Evolutionary conservation across 805 yeast species (phyloP).

Genomic region (Candida nonsorbophila): DNA sequence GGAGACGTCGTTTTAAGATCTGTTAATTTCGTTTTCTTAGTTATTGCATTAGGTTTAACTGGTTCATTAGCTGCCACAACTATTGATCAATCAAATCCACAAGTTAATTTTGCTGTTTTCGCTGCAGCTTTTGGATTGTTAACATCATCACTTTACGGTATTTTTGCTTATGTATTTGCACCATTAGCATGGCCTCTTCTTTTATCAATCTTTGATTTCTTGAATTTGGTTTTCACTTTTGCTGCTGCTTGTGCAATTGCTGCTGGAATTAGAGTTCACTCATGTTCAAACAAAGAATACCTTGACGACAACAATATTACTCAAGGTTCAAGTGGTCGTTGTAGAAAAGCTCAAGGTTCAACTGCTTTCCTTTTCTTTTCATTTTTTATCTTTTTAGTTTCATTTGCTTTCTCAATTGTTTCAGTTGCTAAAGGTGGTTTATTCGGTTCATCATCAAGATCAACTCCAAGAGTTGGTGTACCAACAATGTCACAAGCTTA

Average conservation of each 20-base stretch:
- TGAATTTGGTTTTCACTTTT: conserved; percentile 87
- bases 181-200: conserved; percentile 85
- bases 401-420: conserved; percentile 55
- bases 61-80: conserved; percentile 79
- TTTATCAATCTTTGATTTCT: conserved; percentile 70
- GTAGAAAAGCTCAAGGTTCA: conserved; percentile 91
- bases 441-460: conserved; percentile 34
- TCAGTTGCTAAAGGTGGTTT: conserved; percentile 50
- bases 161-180: conserved; percentile 68
- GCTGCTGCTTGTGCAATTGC: conserved; percentile 95
- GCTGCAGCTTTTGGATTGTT: conserved; percentile 83
- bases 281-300: conserved; percentile 69
- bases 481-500: conserved; percentile 89
- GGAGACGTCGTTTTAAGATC: conserved; percentile 74
- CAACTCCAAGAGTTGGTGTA: conserved; percentile 72
- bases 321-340: conserved; percentile 77
- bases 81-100: conserved; percentile 50
- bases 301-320: conserved; percentile 60
- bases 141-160: conserved; percentile 75
- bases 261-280: conserved; percentile 80
- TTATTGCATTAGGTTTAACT: conserved; percentile 78
- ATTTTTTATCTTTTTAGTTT: conserved; percentile 66
- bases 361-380: conserved; percentile 82
- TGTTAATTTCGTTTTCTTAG: conserved; percentile 68
- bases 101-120: conserved; percentile 85